phyloP scores from a whole-genome alignment of 1,284 basidiomycete species.

The Sporisorium sorghi region DNA sequence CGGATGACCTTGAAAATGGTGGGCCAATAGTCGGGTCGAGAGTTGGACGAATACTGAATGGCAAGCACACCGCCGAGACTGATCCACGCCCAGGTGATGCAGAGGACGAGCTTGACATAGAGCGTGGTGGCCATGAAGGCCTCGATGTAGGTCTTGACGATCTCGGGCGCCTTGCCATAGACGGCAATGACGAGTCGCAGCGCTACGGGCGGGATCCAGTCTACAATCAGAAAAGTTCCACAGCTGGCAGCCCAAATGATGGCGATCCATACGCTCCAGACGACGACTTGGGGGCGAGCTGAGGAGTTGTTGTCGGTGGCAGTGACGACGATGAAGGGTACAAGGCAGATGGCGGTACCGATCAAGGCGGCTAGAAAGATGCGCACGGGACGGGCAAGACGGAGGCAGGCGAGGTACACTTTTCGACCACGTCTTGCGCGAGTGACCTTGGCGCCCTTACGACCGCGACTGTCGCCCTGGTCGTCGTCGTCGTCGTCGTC shows the following conservation, averaged over 20 bases:
- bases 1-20: constrained; percentile 53
- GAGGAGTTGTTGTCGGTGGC: constrained; percentile 34
- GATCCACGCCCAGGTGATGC: constrained; percentile 67
- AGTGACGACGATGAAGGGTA: constrained; percentile 65
- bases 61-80: constrained; percentile 61
- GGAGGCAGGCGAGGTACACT: constrained; percentile 58
- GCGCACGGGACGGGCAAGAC: constrained; percentile 63
- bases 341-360: constrained; percentile 57
- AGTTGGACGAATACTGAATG: constrained; percentile 35
- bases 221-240: constrained; percentile 62
- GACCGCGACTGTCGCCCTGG: constrained; percentile 23
- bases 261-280: constrained; percentile 66
- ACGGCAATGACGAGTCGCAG: constrained; percentile 59
- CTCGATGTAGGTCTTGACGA: constrained; percentile 59
- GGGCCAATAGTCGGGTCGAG: constrained; percentile 55
- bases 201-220: constrained; percentile 54
- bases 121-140: constrained; percentile 58
- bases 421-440: constrained; percentile 57
- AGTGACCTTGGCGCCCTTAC: constrained; percentile 32
- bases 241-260: constrained; percentile 65
- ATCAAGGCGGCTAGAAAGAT: constrained; percentile 57
- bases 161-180: constrained; percentile 60
- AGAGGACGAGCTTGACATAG: constrained; percentile 64
- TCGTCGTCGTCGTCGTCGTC: constrained; percentile 55
- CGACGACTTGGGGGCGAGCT: constrained; percentile 53